phyloP scores from a whole-genome alignment of 2,329 filamentous ascomycete species.

The Coleophoma crateriformis region DNA sequence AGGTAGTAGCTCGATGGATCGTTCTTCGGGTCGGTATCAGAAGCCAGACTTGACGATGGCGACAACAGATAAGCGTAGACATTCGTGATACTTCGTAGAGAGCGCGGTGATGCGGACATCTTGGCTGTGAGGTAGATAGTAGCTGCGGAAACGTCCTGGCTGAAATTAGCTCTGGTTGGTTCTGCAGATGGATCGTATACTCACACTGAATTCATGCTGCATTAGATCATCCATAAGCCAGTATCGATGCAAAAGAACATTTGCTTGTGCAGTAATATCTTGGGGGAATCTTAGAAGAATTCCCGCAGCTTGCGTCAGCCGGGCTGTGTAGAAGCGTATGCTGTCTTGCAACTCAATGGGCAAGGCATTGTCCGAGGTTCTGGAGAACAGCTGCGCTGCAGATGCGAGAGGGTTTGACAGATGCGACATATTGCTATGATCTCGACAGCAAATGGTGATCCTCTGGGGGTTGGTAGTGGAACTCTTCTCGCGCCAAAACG shows the following conservation, averaged over 20 bases:
- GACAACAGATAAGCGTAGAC: slow-evolving; percentile 79
- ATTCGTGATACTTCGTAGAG: slow-evolving; percentile 75
- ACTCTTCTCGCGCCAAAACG: too few relatives aligned
- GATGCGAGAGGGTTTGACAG: slow-evolving; percentile 70
- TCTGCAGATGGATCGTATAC: neutral
- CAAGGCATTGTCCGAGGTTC: slow-evolving; percentile 49
- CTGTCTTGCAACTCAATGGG: slow-evolving; percentile 66
- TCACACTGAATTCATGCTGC: slow-evolving; percentile 46
- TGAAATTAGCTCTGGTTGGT: neutral
- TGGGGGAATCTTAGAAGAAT: slow-evolving; percentile 80
- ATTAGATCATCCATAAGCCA: slow-evolving; percentile 57
- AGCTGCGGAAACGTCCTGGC: slow-evolving; percentile 74
- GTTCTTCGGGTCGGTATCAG: neutral
- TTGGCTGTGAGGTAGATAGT: slow-evolving; percentile 79
- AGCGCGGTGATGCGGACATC: slow-evolving; percentile 69
- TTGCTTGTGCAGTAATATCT: slow-evolving; percentile 78
- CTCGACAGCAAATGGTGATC: too few relatives aligned
- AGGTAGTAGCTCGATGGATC: slow-evolving; percentile 59
- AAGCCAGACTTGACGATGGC: neutral
- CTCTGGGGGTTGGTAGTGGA: too few relatives aligned
- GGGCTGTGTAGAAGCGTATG: slow-evolving; percentile 65
- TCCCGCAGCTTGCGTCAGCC: slow-evolving; percentile 72
- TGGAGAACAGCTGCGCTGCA: slow-evolving; percentile 59
- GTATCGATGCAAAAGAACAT: slow-evolving; percentile 75
- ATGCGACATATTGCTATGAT: slow-evolving; percentile 42